phyloP scores from a whole-genome alignment of 257 asterid species.

The Ligustrum vulgare region DNA sequence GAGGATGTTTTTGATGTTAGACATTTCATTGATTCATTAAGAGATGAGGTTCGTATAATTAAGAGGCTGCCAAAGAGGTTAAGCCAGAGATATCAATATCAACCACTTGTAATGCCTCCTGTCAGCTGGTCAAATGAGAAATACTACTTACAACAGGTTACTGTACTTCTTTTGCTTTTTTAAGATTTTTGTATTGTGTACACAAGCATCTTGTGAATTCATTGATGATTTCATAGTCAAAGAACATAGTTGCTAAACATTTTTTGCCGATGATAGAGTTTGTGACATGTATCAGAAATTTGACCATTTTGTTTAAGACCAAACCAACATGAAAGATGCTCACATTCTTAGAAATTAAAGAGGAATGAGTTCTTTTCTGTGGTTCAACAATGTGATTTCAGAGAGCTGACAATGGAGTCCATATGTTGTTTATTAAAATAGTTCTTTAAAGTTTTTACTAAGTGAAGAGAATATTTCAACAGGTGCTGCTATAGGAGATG shows the following conservation, averaged over 20 bases:
- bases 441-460: neutral
- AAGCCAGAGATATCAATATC: constrained; percentile 58
- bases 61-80: constrained; percentile 79
- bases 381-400: neutral
- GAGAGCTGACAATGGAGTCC: neutral
- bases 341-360: neutral
- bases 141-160: constrained; percentile 88
- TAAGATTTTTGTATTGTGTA: neutral
- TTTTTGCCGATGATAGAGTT: neutral
- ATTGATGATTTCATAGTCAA: neutral
- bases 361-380: neutral
- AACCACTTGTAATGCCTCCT: constrained; percentile 82
- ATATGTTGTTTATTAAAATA: neutral
- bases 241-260: neutral
- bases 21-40: constrained; percentile 79
- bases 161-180: constrained; percentile 1
- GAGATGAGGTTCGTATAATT: constrained; percentile 81
- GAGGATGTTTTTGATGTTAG: constrained; percentile 82
- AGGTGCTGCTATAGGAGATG: constrained; percentile 12
- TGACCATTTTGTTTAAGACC: neutral
- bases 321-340: neutral
- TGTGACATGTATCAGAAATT: neutral
- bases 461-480: neutral
- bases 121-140: constrained; percentile 96
- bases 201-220: neutral